Percentiles rank a stretch among this genome's conserved stretches.
Evolutionary conservation across 2,329 filamentous ascomycete species (phyloP).

Genomic region (Fusarium chlamydosporum): DNA sequence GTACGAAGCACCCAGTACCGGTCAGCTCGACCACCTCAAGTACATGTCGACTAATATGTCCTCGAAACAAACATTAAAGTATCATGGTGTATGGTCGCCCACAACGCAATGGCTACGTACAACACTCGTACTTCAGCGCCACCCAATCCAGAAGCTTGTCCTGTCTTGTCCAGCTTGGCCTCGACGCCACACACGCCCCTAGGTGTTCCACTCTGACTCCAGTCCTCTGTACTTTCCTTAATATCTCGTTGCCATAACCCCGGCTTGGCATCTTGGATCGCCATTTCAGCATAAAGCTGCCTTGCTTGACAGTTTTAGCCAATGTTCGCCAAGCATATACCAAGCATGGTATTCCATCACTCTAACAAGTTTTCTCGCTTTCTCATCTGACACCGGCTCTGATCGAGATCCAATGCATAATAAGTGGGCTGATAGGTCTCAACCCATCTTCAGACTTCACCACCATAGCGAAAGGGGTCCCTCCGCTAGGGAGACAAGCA

Average conservation of each 20-base stretch:
- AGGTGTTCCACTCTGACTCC: constrained; percentile 24
- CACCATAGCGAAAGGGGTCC: constrained; percentile 9
- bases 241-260: constrained; percentile 42
- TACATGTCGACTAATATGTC: neutral
- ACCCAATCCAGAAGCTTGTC: constrained; percentile 18
- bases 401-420: constrained; percentile 36
- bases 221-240: constrained; percentile 24
- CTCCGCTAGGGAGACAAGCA: constrained; percentile 15
- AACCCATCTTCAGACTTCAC: constrained; percentile 6
- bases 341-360: constrained; percentile 7
- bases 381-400: constrained; percentile 4
- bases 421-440: constrained; percentile 12
- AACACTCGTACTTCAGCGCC: constrained; percentile 1
- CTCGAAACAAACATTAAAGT: neutral
- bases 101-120: constrained; percentile 2
- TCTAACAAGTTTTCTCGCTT: constrained; percentile 13
- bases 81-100: constrained; percentile 1
- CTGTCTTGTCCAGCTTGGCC: constrained; percentile 22
- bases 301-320: constrained; percentile 40
- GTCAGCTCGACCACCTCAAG: neutral
- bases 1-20: neutral
- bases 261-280: constrained; percentile 43
- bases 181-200: constrained; percentile 35
- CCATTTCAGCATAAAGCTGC: constrained; percentile 31
- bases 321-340: constrained; percentile 36